phyloP scores from a whole-genome alignment of 2,329 filamentous ascomycete species.

The Nothopassalora personata region DNA sequence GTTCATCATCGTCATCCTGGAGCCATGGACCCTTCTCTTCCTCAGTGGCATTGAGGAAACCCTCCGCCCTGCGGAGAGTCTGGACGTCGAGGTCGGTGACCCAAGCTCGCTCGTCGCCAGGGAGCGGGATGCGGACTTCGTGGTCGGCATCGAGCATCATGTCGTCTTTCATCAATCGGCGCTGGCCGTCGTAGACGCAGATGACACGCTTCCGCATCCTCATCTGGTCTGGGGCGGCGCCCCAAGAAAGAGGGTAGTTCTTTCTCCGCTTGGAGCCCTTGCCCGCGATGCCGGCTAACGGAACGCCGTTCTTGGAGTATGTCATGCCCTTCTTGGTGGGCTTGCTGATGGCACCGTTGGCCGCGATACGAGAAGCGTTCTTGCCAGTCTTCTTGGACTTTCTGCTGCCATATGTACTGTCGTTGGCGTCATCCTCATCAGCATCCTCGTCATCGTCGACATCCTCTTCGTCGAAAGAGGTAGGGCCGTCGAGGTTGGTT shows the following conservation, averaged over 20 bases:
- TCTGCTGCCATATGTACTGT: conserved; percentile 50
- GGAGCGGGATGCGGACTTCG: conserved; percentile 79
- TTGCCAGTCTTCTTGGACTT: conserved; percentile 46
- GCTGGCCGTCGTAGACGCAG: conserved; percentile 81
- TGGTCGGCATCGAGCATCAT: conserved; percentile 97
- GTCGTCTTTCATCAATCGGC: conserved; percentile 88
- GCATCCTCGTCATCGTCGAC: conserved; percentile 59
- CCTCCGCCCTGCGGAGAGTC: conserved; percentile 82
- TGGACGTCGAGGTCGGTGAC: conserved; percentile 90
- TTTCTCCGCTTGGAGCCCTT: conserved; percentile 80
- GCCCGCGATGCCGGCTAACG: conserved; percentile 38
- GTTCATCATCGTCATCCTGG: conserved; percentile 61
- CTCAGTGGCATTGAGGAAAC: conserved; percentile 70
- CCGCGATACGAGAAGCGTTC: conserved; percentile 37
- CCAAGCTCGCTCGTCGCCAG: conserved; percentile 63
- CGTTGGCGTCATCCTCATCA: conserved; percentile 47
- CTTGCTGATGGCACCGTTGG: conserved; percentile 29
- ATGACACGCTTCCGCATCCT: conserved; percentile 97
- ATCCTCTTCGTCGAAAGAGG: conserved; percentile 48
- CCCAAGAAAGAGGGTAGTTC: conserved; percentile 92
- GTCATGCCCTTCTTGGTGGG: conserved; percentile 66
- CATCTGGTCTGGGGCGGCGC: conserved; percentile 87
- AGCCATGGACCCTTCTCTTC: conserved; percentile 87
- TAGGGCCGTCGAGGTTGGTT: conserved; percentile 42
- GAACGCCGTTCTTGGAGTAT: conserved; percentile 69